phyloP scores from a whole-genome alignment of 140 eudicot genomes.

The Oenanthe javanica region DNA sequence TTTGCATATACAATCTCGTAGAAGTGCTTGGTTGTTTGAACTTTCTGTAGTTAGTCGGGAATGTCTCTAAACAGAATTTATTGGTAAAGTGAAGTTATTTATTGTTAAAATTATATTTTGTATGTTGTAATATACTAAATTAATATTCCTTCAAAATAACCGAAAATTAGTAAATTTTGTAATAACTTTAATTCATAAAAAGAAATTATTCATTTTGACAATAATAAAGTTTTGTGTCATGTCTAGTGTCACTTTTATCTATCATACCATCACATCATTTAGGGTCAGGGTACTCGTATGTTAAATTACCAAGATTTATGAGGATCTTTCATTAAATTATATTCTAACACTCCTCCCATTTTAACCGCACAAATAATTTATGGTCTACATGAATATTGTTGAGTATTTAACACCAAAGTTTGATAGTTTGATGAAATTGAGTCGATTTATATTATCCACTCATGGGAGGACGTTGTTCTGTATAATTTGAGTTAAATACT shows the following conservation, averaged over 20 bases:
- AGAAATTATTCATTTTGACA: not conserved
- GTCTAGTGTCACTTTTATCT: not conserved
- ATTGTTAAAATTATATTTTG: not conserved
- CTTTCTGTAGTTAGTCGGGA: constrained; percentile 37
- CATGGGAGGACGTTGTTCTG: too few species aligned
- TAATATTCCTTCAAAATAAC: not conserved
- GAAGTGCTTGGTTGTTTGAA: constrained; percentile 24
- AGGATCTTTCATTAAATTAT: too few species aligned
- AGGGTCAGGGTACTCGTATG: not conserved
- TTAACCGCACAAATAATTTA: too few species aligned
- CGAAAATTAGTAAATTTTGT: not conserved
- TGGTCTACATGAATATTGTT: too few species aligned
- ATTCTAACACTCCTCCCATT: too few species aligned
- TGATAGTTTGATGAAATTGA: too few species aligned
- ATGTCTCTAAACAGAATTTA: not conserved
- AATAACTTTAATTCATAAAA: not conserved
- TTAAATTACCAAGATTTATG: too few species aligned
- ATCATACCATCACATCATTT: not conserved
- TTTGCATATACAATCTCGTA: constrained; percentile 76
- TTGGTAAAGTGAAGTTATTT: not conserved
- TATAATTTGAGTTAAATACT: too few species aligned
- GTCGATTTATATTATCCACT: too few species aligned
- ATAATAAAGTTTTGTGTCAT: not conserved
- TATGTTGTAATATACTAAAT: not conserved
- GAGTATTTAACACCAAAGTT: too few species aligned